A percentile compares a stretch with the other conserved stretches of the same genome.
Evolutionary conservation across 73 alveolate species (phyloP).

Genomic region (Tetrahymena borealis): DNA sequence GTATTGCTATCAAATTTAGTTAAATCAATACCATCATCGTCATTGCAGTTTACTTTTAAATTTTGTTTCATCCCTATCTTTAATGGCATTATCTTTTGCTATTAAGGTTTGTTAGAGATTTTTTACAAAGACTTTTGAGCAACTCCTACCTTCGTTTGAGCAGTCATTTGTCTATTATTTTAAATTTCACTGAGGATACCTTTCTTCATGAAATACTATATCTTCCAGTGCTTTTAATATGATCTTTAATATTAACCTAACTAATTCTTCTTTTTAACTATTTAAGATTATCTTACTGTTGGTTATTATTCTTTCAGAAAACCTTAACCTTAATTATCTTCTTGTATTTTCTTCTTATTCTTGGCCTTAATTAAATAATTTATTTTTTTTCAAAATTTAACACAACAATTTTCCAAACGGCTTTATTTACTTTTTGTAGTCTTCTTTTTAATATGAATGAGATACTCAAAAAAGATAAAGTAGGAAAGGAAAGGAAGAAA

Average conservation of each 20-base stretch:
- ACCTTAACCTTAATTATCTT: background rate
- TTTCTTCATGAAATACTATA: background rate
- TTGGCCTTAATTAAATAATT: too few species aligned
- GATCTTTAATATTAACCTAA: too few species aligned
- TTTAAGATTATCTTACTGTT: too few species aligned
- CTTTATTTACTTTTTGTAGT: background rate
- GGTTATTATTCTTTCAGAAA: background rate
- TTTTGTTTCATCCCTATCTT: background rate
- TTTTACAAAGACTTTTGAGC: too few species aligned
- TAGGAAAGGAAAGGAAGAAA: too few species aligned
- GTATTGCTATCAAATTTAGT: background rate
- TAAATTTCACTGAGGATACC: background rate
- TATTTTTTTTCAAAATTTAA: background rate
- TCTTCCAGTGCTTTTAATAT: too few species aligned
- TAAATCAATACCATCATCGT: background rate
- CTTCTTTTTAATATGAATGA: background rate
- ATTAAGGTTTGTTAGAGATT: too few species aligned
- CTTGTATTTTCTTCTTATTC: background rate
- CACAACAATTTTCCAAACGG: conserved; percentile 2
- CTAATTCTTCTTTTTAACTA: too few species aligned
- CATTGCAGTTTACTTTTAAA: background rate
- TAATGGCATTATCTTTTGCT: background rate
- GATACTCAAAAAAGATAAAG: too few species aligned
- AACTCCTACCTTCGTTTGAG: background rate
- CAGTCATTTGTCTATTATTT: background rate